These are phyloP conservation scores for Calophaca sinica DNA, from an alignment of 306 rosid species.

Conservation along the genomic window DNA sequence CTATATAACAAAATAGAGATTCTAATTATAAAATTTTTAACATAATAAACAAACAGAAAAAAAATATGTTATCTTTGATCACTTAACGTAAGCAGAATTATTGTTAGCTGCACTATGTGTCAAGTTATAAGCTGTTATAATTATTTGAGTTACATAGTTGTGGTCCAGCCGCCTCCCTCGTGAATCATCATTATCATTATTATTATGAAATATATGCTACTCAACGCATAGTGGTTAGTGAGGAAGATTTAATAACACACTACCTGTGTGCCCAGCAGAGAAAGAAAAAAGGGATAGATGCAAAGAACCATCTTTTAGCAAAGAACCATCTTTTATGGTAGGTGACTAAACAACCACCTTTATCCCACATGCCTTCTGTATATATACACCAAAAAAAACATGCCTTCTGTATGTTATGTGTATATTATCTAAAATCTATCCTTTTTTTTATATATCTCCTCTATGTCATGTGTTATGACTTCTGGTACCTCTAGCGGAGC, in stretches of 20 bases:
- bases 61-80: background rate
- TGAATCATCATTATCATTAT: no score
- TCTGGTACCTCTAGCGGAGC: conserved; percentile 48
- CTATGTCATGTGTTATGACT: conserved; percentile 24
- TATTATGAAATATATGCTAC: background rate
- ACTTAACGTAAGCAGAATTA: conserved; percentile 1
- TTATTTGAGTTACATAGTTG: background rate
- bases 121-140: background rate
- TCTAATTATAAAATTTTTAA: no score
- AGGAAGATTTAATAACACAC: conserved; percentile 35
- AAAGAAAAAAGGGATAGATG: conserved; percentile 50
- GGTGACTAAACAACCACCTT: conserved; percentile 82
- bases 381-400: no score
- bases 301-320: no score
- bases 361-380: conserved; percentile 49
- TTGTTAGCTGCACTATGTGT: background rate
- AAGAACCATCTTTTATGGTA: no score
- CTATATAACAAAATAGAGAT: background rate
- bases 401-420: no score
- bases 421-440: background rate
- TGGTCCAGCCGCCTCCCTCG: conserved; percentile 29
- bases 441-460: no score
- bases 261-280: conserved; percentile 46
- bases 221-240: background rate
- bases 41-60: background rate